These are phyloP conservation scores for Parasitella parasitica DNA, from an alignment of 371 early-diverging fungal species.

Conservation along the genomic window DNA sequence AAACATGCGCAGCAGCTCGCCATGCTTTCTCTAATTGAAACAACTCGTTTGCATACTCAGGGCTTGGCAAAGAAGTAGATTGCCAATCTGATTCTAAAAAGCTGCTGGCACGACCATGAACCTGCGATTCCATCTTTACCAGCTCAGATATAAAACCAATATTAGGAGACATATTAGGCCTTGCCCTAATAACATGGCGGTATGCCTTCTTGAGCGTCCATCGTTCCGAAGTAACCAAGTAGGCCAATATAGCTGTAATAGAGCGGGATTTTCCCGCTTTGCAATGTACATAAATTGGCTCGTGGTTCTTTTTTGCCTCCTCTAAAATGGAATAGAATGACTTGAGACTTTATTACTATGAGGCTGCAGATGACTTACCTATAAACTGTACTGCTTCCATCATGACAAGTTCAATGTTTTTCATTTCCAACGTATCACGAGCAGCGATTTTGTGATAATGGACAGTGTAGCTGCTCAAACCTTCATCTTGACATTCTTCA, in stretches of 20 bases:
- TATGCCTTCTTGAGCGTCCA: constrained; percentile 76
- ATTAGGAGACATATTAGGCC: constrained; percentile 79
- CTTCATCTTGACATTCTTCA: constrained; percentile 59
- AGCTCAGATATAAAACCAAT: constrained; percentile 85
- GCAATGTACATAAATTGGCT: constrained; percentile 82
- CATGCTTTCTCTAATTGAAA: constrained; percentile 35
- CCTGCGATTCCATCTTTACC: constrained; percentile 67
- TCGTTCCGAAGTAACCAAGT: constrained; percentile 63
- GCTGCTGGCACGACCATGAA: constrained; percentile 51
- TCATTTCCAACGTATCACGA: constrained; percentile 63
- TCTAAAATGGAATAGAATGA: constrained; percentile 20
- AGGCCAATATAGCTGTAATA: constrained; percentile 76
- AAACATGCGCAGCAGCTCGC: constrained; percentile 2
- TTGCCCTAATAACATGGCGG: constrained; percentile 61
- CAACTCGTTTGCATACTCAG: constrained; percentile 35
- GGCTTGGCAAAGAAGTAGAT: constrained; percentile 32
- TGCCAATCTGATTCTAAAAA: constrained; percentile 45
- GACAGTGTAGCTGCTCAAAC: constrained; percentile 21
- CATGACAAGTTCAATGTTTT: constrained; percentile 60
- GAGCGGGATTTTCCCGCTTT: constrained; percentile 85
- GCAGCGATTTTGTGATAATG: constrained; percentile 59
- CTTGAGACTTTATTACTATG: background rate
- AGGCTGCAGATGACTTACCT: constrained; percentile 33
- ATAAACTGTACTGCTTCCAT: constrained; percentile 61
- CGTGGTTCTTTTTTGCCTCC: constrained; percentile 40